These are phyloP conservation scores for Candida orba DNA, from an alignment of 805 yeast species.

Conservation along the genomic window DNA sequence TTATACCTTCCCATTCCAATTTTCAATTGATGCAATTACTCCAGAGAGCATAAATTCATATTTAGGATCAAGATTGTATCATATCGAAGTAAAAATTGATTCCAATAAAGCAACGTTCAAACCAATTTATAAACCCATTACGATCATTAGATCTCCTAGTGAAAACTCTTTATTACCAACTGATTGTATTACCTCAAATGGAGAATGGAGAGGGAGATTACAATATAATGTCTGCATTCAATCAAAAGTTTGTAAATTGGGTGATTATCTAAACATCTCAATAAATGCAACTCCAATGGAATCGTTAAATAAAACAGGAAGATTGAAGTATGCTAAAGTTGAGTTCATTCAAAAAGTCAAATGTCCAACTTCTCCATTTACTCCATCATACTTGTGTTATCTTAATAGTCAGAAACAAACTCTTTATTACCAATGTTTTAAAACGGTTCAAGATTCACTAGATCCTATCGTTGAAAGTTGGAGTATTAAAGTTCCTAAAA, in stretches of 20 bases:
- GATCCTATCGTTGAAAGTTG: conserved; percentile 3
- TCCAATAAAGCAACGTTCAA: background rate
- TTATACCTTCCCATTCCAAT: conserved; percentile 20
- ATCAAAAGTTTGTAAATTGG: conserved; percentile 13
- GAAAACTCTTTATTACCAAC: conserved; percentile 8
- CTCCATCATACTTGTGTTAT: background rate
- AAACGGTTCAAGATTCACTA: background rate
- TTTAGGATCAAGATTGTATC: conserved; percentile 14
- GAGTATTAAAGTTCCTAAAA: conserved; percentile 8
- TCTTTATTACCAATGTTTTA: background rate
- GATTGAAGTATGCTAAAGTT: conserved; percentile 10
- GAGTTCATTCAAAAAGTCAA: conserved; percentile 12
- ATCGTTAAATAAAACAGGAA: background rate
- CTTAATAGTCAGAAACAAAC: conserved; percentile 1
- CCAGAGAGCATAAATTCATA: conserved; percentile 13
- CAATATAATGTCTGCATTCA: conserved; percentile 11
- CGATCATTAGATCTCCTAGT: conserved; percentile 12
- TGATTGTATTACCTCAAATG: conserved; percentile 10
- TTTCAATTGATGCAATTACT: conserved; percentile 13
- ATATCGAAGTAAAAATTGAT: conserved; percentile 8
- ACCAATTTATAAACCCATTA: conserved; percentile 4
- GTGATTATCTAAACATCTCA: conserved; percentile 6
- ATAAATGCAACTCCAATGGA: conserved; percentile 8
- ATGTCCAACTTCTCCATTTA: conserved; percentile 7
- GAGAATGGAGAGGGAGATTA: conserved; percentile 15